phyloP scores from a whole-genome alignment of 2,329 filamentous ascomycete species.

The Dothideomycetidae sp. region DNA sequence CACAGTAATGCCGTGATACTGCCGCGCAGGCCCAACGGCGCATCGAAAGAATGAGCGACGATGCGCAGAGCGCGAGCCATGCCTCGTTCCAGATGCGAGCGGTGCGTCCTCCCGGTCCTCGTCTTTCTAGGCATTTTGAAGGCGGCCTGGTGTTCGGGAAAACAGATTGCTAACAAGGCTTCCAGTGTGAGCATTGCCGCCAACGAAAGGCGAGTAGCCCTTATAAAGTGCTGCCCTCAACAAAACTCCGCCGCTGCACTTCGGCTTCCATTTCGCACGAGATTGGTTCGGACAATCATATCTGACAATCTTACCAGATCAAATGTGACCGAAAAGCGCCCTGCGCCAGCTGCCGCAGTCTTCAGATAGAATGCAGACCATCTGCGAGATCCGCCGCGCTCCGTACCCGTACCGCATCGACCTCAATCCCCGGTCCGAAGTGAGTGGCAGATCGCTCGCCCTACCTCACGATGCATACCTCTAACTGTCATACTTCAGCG shows the following conservation, averaged over 20 bases:
- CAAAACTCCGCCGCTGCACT: too few species aligned
- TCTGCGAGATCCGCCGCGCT: conserved; percentile 2
- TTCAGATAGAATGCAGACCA: conserved; percentile 10
- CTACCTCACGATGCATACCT: conserved; percentile 5
- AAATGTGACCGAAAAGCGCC: conserved; percentile 11
- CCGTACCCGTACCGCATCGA: conserved; percentile 2
- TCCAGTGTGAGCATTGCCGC: conserved; percentile 12
- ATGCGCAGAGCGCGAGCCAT: conserved; percentile 1
- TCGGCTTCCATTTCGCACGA: too few species aligned
- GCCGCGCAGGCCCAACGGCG: too few species aligned
- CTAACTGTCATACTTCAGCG: conserved; percentile 4
- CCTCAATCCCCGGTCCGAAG: neutral
- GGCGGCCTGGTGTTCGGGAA: too few species aligned
- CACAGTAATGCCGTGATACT: too few species aligned
- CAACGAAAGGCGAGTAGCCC: conserved; percentile 7
- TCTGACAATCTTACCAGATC: conserved; percentile 5
- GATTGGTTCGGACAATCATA: neutral
- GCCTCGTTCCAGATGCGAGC: conserved; percentile 3
- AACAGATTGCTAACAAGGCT: neutral
- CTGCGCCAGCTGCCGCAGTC: conserved; percentile 10
- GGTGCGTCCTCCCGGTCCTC: neutral
- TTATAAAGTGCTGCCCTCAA: too few species aligned
- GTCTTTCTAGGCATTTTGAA: neutral
- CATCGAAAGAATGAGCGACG: conserved; percentile 7
- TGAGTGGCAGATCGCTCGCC: too few species aligned